These are phyloP conservation scores for Boechera divaricarpa DNA, from an alignment of 345 rosid species.

Conservation along the genomic window DNA sequence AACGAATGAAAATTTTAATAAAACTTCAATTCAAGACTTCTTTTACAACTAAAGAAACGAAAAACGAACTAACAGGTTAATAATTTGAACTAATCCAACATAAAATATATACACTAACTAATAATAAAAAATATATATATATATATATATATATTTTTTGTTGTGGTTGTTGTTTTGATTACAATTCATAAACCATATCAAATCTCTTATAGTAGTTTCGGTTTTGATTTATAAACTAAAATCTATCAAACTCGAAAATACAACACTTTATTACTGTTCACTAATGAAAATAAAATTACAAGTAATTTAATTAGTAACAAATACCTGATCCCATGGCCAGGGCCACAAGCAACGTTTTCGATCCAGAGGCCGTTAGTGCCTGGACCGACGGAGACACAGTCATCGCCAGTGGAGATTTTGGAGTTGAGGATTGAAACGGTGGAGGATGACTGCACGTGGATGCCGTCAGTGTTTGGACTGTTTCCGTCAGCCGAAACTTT, in stretches of 20 bases:
- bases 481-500: constrained; percentile 54
- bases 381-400: constrained; percentile 70
- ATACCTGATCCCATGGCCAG: constrained; percentile 81
- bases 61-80: no score
- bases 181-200: no score
- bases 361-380: constrained; percentile 65
- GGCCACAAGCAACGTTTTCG: constrained; percentile 65
- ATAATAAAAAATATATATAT: no score
- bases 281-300: background rate
- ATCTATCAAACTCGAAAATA: background rate
- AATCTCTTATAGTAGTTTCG: background rate
- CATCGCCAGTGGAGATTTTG: constrained; percentile 63
- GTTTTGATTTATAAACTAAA: background rate
- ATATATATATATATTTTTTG: no score
- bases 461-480: constrained; percentile 87
- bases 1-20: no score
- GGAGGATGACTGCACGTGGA: constrained; percentile 60
- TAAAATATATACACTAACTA: no score
- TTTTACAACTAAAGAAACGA: no score
- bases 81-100: no score
- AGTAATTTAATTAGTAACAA: background rate
- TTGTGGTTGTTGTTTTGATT: no score
- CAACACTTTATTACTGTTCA: background rate
- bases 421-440: constrained; percentile 55
- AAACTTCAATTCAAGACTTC: background rate